Evolutionary conservation across 257 asterid species (phyloP).

Genomic region (Salvia splendens): DNA sequence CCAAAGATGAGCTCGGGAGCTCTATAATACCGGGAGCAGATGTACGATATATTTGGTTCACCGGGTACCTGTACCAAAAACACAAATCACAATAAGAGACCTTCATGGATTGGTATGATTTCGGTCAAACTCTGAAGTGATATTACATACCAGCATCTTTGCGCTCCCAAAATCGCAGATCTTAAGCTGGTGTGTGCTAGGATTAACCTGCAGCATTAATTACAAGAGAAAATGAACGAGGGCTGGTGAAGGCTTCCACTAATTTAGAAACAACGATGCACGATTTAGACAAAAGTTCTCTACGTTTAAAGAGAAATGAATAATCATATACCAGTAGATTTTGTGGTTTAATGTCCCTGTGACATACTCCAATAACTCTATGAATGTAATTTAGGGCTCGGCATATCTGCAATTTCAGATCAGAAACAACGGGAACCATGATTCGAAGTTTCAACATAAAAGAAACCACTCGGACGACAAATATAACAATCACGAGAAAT

Average conservation of each 20-base stretch:
- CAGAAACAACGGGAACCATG: neutral
- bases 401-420: conserved; percentile 59
- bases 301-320: neutral
- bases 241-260: neutral
- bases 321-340: conserved; percentile 76
- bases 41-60: conserved; percentile 90
- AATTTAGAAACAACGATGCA: neutral
- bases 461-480: neutral
- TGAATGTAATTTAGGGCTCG: conserved; percentile 83
- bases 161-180: conserved; percentile 98
- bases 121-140: neutral
- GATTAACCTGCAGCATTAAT: conserved; percentile 66
- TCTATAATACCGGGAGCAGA: conserved; percentile 90
- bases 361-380: conserved; percentile 74
- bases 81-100: conserved; percentile 14
- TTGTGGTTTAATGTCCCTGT: conserved; percentile 96
- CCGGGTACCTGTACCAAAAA: conserved; percentile 65
- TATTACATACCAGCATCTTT: conserved; percentile 73
- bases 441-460: neutral
- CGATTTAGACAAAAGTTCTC: neutral
- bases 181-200: conserved; percentile 81
- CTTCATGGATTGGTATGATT: neutral
- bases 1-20: conserved; percentile 97
- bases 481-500: neutral
- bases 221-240: neutral